Percentiles rank a stretch among this genome's conserved stretches.
phyloP scores from a whole-genome alignment of 306 rosid species.

The Astragalus membranaceus region DNA sequence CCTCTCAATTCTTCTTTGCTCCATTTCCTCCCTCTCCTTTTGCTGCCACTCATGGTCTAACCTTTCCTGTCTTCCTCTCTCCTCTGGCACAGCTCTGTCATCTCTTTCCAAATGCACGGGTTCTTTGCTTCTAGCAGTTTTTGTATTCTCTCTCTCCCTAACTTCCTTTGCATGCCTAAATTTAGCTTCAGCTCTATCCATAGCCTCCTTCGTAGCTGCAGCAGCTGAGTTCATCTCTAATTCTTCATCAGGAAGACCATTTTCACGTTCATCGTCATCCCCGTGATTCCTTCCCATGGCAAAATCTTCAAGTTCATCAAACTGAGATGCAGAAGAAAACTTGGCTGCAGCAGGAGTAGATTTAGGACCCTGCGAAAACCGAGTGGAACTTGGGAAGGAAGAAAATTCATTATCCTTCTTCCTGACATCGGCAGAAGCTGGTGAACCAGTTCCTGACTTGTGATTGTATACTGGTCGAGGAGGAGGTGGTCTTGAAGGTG shows the following conservation, averaged over 20 bases:
- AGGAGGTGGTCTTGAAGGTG: slow-evolving; percentile 99
- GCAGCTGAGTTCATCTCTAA: slow-evolving; percentile 86
- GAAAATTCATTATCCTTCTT: slow-evolving; percentile 51
- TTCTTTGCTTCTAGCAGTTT: slow-evolving; percentile 64
- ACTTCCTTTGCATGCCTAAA: slow-evolving; percentile 83
- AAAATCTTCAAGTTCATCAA: slow-evolving; percentile 67
- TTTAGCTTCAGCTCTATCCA: slow-evolving; percentile 94
- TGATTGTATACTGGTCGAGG: slow-evolving; percentile 72
- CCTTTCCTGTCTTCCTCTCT: slow-evolving; percentile 51
- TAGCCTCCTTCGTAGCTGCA: slow-evolving; percentile 94
- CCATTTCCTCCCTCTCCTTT: slow-evolving; percentile 70
- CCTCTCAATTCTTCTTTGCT: slow-evolving; percentile 45
- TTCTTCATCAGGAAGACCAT: slow-evolving; percentile 60
- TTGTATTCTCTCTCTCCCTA: slow-evolving; percentile 79
- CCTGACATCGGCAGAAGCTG: slow-evolving; percentile 44
- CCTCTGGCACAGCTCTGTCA: slow-evolving; percentile 40
- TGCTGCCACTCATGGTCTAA: slow-evolving; percentile 54
- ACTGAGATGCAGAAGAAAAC: slow-evolving; percentile 40
- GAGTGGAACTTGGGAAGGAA: slow-evolving; percentile 47
- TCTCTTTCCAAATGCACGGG: slow-evolving; percentile 56
- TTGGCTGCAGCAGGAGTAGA: slow-evolving; percentile 49
- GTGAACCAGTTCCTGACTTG: slow-evolving; percentile 40
- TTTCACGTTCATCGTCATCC: slow-evolving; percentile 39
- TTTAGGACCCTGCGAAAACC: slow-evolving; percentile 46
- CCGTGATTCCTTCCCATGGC: slow-evolving; percentile 43